phyloP scores from a whole-genome alignment of 352 stramenopile species.

The Nothophytophthora sp. region DNA sequence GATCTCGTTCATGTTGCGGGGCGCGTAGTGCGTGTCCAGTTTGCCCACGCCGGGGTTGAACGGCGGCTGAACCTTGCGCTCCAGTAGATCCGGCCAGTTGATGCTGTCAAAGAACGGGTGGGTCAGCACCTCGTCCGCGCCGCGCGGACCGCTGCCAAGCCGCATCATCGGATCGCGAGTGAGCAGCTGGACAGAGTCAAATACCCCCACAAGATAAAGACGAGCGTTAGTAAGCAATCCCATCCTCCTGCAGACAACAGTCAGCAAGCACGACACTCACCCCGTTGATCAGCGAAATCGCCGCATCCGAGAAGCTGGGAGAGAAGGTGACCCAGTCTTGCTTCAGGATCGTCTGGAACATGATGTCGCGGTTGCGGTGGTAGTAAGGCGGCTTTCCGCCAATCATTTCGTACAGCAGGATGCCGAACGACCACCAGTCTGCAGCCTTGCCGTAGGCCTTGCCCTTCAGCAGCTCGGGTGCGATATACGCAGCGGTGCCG shows the following conservation, averaged over 20 bases:
- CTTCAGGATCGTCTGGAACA: constrained; percentile 93
- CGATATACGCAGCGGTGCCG: constrained; percentile 93
- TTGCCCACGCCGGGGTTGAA: constrained; percentile 91
- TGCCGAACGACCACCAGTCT: constrained; percentile 96
- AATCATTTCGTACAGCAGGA: constrained; percentile 96
- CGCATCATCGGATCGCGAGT: constrained; percentile 95
- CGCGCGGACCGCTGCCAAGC: constrained; percentile 92
- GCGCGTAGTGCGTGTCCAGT: constrained; percentile 86
- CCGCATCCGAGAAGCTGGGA: constrained; percentile 89
- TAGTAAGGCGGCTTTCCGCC: constrained; percentile 92
- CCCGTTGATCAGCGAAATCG: constrained; percentile 92
- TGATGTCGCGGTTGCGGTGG: constrained; percentile 91
- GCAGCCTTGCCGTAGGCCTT: constrained; percentile 91
- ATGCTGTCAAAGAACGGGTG: constrained; percentile 94
- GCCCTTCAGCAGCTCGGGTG: constrained; percentile 90
- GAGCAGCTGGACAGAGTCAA: constrained; percentile 83
- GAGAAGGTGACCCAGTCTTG: constrained; percentile 96
- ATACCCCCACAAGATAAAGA: constrained; percentile 7
- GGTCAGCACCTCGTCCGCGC: constrained; percentile 89
- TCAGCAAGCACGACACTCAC: constrained; percentile 43
- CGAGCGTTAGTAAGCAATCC: constrained; percentile 17
- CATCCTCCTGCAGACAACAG: constrained; percentile 2
- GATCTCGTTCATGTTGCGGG: constrained; percentile 89
- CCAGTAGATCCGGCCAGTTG: constrained; percentile 88
- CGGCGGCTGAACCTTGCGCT: constrained; percentile 78